Conservation (phyloP, 2,329 filamentous ascomycete species). For the Venturia pyrina region DNA sequence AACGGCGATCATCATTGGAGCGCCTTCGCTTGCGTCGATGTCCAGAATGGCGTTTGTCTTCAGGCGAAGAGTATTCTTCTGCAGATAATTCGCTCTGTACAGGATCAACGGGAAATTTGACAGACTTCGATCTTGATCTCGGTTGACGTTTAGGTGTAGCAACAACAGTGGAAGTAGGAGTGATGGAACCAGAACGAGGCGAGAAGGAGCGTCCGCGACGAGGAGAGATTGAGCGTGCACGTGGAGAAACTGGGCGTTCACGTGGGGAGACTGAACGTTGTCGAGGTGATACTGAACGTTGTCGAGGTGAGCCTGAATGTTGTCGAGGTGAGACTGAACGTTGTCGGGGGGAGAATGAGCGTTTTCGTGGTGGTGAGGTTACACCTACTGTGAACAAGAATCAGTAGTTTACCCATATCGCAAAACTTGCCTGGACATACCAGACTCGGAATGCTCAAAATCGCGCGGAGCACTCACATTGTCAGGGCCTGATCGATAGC, state of each 20-base stretch:
- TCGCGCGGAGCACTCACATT: slow-evolving; percentile 40
- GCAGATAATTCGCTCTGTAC: slow-evolving; percentile 12
- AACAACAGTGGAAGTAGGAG: slow-evolving; percentile 13
- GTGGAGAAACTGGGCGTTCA: background rate
- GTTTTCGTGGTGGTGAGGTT: slow-evolving; percentile 13
- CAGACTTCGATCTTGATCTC: slow-evolving; percentile 16
- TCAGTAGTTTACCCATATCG: slow-evolving; percentile 10
- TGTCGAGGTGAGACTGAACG: background rate
- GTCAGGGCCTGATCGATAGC: slow-evolving; percentile 27
- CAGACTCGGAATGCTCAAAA: slow-evolving; percentile 24
- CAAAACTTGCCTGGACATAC: slow-evolving; percentile 22
- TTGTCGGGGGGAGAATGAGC: background rate
- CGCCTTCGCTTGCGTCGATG: slow-evolving; percentile 6
- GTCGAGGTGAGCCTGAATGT: background rate
- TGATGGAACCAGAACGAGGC: background rate
- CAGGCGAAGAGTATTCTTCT: background rate
- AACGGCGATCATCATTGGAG: background rate
- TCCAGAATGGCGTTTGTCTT: background rate
- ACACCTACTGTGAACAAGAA: slow-evolving; percentile 18
- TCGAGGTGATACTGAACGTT: background rate
- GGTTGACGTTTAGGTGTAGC: background rate
- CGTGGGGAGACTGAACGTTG: background rate
- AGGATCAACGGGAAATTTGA: slow-evolving; percentile 29
- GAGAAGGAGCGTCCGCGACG: background rate
- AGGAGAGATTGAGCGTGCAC: background rate